Conservation (phyloP, 2,329 filamentous ascomycete species). For the Chaetomium sp. region DNA sequence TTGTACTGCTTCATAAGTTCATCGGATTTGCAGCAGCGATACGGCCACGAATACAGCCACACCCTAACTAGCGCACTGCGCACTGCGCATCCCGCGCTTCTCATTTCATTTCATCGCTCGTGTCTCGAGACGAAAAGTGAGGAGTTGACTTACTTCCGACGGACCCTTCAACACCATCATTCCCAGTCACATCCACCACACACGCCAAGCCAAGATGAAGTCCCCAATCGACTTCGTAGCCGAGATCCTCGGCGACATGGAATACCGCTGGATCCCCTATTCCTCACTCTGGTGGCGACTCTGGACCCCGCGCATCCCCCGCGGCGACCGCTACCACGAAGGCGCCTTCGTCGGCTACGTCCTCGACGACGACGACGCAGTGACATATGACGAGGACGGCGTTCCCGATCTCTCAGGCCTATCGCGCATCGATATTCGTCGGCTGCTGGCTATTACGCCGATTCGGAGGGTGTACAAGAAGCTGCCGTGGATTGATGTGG, state of each 20-base stretch:
- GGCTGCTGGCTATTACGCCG: constrained; percentile 5
- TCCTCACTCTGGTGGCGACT: constrained; percentile 13
- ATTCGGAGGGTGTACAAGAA: constrained; percentile 13
- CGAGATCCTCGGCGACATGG: constrained; percentile 9
- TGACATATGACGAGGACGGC: neutral
- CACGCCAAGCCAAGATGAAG: neutral
- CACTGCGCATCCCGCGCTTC: too few species aligned
- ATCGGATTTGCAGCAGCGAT: too few species aligned
- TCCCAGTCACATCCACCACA: neutral
- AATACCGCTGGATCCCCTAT: constrained; percentile 12
- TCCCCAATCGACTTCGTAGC: constrained; percentile 6
- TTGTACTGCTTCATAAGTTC: too few species aligned
- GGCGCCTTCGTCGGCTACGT: constrained; percentile 12
- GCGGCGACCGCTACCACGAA: constrained; percentile 15
- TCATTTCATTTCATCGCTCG: too few species aligned
- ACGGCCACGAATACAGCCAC: too few species aligned
- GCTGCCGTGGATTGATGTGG: constrained; percentile 14
- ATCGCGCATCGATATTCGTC: constrained; percentile 9
- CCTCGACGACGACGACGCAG: neutral
- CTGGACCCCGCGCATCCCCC: constrained; percentile 13
- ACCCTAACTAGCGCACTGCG: too few species aligned
- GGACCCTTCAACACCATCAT: too few species aligned
- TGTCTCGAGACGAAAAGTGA: too few species aligned
- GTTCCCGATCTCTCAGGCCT: neutral
- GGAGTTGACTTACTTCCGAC: too few species aligned